Conservation (phyloP, 2,329 filamentous ascomycete genomes). For the Arthrobotrys pseudoclavata region DNA sequence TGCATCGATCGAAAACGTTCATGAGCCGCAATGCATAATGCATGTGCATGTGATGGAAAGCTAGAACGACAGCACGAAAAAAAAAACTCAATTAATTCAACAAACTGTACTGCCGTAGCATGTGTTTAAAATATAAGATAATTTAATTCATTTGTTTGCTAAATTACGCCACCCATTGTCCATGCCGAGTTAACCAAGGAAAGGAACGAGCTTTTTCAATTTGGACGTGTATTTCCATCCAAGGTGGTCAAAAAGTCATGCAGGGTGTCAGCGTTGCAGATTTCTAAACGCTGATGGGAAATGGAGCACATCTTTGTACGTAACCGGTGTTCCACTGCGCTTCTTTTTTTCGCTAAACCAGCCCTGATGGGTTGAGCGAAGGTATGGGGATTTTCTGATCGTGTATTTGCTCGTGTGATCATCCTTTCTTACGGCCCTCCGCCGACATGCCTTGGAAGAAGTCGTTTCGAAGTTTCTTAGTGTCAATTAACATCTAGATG, state of each 20-base stretch:
- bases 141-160: slow-evolving; percentile 1
- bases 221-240: not conserved
- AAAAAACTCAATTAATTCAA: not conserved
- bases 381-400: slow-evolving; percentile 12
- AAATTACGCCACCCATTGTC: not conserved
- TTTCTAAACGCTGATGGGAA: slow-evolving; percentile 26
- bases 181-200: not conserved
- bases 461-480: not conserved
- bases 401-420: slow-evolving; percentile 16
- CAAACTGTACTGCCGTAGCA: not conserved
- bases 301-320: slow-evolving; percentile 22
- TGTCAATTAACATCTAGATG: not conserved
- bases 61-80: not conserved
- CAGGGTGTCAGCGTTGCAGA: slow-evolving; percentile 30
- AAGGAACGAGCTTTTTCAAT: not conserved
- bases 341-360: slow-evolving; percentile 22
- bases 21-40: slow-evolving; percentile 3
- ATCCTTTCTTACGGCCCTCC: slow-evolving; percentile 1
- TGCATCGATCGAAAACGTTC: slow-evolving; percentile 11
- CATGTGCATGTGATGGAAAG: not conserved
- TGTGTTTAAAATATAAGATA: not conserved
- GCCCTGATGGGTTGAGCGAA: slow-evolving; percentile 23
- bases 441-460: not conserved
- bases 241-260: slow-evolving; percentile 18
- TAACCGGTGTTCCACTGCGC: slow-evolving; percentile 24